phyloP scores from a whole-genome alignment of 1,284 basidiomycete genomes.

The Leccinum griseonigrum region DNA sequence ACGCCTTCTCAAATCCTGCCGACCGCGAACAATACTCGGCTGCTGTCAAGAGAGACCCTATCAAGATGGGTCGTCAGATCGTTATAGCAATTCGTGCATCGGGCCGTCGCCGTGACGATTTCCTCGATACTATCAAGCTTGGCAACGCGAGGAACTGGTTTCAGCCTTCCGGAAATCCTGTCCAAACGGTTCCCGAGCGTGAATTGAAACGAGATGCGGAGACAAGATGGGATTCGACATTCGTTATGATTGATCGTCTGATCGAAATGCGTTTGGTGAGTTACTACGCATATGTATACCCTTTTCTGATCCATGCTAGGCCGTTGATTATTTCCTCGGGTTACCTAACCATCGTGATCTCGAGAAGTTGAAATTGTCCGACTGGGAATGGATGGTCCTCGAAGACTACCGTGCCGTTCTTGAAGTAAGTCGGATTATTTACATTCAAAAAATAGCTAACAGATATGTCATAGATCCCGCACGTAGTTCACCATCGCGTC shows the following conservation, averaged over 20 bases:
- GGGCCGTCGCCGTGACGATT: background rate
- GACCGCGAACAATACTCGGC: background rate
- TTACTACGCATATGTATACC: background rate
- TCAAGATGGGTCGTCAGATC: background rate
- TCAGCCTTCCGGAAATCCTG: no score
- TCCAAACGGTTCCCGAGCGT: no score
- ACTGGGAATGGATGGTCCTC: background rate
- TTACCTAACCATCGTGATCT: constrained; percentile 4
- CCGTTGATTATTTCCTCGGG: constrained; percentile 2
- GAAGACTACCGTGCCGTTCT: background rate
- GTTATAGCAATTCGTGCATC: background rate
- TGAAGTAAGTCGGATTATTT: background rate
- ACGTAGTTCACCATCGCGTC: background rate
- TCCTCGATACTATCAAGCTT: background rate
- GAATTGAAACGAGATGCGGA: background rate
- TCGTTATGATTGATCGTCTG: background rate
- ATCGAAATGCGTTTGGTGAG: background rate
- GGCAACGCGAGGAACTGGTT: no score
- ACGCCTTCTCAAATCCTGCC: background rate
- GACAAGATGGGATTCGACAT: background rate
- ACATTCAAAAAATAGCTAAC: background rate
- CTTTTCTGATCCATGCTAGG: background rate
- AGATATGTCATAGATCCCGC: background rate
- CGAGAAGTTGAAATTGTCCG: background rate
- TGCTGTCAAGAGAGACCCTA: background rate